Conservation (phyloP, 345 rosid genomes). For the Anastatica hierochuntica region DNA sequence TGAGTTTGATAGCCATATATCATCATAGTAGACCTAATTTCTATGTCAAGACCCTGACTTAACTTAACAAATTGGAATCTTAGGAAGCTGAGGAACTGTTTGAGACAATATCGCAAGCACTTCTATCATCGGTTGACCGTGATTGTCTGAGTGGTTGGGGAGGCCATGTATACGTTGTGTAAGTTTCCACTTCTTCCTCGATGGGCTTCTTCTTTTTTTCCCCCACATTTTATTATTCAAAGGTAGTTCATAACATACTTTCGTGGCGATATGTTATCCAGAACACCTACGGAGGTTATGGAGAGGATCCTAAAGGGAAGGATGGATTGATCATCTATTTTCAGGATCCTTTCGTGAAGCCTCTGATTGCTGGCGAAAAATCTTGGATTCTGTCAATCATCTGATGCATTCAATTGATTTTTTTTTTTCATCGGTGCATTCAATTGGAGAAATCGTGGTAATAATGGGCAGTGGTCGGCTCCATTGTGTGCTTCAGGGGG, state of each 20-base stretch:
- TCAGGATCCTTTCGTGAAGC: no score
- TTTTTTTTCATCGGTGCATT: no score
- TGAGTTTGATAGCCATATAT: neutral
- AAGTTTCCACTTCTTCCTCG: conserved; percentile 29
- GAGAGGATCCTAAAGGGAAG: conserved; percentile 92
- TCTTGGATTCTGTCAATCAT: no score
- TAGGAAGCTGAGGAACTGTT: conserved; percentile 90
- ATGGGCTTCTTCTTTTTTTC: neutral
- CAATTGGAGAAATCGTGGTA: no score
- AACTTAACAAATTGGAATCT: neutral
- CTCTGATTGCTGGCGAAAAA: no score
- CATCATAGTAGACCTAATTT: neutral
- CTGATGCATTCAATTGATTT: no score
- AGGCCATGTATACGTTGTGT: conserved; percentile 93
- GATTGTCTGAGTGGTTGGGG: conserved; percentile 99
- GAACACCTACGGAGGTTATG: conserved; percentile 74
- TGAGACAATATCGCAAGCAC: conserved; percentile 84
- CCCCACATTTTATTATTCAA: neutral
- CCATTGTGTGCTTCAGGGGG: no score
- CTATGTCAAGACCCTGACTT: neutral
- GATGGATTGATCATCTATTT: conserved; percentile 69
- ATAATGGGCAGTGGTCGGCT: no score
- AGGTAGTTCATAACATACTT: neutral
- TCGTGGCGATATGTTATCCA: conserved; percentile 32
- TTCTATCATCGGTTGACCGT: conserved; percentile 80